phyloP scores from a whole-genome alignment of 805 yeast species.

The Spathaspora passalidarum region DNA sequence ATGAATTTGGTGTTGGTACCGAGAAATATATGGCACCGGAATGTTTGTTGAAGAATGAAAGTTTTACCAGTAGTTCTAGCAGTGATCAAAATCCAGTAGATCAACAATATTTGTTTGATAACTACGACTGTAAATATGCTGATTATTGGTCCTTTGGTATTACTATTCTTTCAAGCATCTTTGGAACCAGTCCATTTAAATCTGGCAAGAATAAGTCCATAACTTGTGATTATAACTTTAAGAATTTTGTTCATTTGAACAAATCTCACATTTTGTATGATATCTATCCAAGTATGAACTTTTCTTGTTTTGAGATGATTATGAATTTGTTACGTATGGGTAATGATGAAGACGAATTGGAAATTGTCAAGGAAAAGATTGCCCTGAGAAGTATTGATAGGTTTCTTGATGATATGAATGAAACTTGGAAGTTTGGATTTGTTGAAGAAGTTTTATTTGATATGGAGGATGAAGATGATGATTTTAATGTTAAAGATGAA shows the following conservation, averaged over 20 bases:
- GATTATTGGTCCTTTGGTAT: conserved; percentile 57
- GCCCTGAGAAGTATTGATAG: conserved; percentile 31
- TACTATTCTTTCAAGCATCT: conserved; percentile 47
- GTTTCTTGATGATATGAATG: conserved; percentile 28
- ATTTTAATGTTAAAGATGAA: conserved; percentile 3
- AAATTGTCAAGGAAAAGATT: conserved; percentile 19
- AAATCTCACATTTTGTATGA: conserved; percentile 44
- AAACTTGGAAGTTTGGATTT: conserved; percentile 37
- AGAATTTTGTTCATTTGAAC: conserved; percentile 35
- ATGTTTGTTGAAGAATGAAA: conserved; percentile 21
- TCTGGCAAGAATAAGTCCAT: conserved; percentile 18
- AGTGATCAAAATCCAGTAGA: background rate
- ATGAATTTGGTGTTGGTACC: conserved; percentile 49
- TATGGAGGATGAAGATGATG: conserved; percentile 9
- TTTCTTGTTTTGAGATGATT: conserved; percentile 40
- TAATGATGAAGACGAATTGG: conserved; percentile 31
- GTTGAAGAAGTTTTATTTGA: conserved; percentile 39
- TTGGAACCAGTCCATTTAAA: conserved; percentile 53
- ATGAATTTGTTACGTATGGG: conserved; percentile 37
- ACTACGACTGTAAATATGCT: conserved; percentile 39
- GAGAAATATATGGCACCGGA: conserved; percentile 63
- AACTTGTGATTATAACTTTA: conserved; percentile 42
- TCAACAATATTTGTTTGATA: conserved; percentile 18
- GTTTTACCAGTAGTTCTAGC: background rate
- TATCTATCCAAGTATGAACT: conserved; percentile 46